Evolutionary conservation across 345 rosid species (phyloP), one percentile per base, ranked within the genome.

Genomic region (Ricinus communis): DNA sequence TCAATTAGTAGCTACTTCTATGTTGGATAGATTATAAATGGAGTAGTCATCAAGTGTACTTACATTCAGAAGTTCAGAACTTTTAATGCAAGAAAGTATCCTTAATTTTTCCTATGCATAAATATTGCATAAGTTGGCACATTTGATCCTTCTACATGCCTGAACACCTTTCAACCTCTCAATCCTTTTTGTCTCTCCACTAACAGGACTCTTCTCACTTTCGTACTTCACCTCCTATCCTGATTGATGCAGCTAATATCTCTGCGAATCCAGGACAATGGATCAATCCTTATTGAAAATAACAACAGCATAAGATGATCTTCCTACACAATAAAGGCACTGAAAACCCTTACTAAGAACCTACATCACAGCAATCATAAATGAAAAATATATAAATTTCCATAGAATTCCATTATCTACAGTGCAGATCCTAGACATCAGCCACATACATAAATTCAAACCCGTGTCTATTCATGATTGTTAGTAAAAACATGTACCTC

Each of bases 231-330:
- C 15, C 38, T 24, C 46, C 15, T 9, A 40, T 53, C 24, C 19
- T 33, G 52, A 33, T 25, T 3, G 27, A 27, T 14, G 21, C 28
- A 43, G 30, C 50, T 40, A 52, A 27, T 0, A 52, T 22, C 50
- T 61, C 11, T 5, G 24, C 4, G 30, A 50, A n/a, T 52, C 27
- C 41, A 69, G 8, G 38, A 10, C 5, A 8, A 47, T 16, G 55
- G 24, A 27, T 60, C 54, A 58, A 69, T 69, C 68, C 67, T 18
- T 41, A 19, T 58, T 18, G 56, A 16, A 65, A 21, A 50, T 50
- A 33, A 27, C 0, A 12, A 22, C 3, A 5, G 30, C 30, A 52
- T 5, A 0, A 40, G 2, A 33, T 6, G 36, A 9, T 38, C 5
- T 55, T 25, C 33, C n/a, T 24, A 41, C 38, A 38, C 21, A 5